Percentiles rank a stretch among this genome's conserved stretches.
These are phyloP conservation scores for Naganishia albida DNA, from an alignment of 1,284 basidiomycete genomes.

Conservation along the genomic window DNA sequence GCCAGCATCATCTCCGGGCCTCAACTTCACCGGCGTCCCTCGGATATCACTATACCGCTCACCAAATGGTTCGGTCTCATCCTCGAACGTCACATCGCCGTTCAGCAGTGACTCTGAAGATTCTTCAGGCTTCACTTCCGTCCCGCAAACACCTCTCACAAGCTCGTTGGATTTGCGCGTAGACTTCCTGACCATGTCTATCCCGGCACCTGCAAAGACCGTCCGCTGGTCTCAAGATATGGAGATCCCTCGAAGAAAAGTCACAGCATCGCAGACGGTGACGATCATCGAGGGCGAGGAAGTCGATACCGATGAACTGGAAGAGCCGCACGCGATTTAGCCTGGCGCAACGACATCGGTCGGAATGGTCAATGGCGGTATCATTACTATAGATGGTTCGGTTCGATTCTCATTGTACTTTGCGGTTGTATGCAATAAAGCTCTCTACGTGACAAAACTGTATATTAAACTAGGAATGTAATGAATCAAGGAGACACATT, in stretches of 20 bases:
- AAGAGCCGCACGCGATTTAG: no score
- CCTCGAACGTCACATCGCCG: constrained; percentile 23
- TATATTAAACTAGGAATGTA: no score
- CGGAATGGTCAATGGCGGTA: no score
- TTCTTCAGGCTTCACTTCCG: constrained; percentile 13
- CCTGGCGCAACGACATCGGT: no score
- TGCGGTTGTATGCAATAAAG: no score
- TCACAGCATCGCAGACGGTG: not conserved
- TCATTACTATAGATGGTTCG: no score
- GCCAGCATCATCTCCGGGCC: not conserved
- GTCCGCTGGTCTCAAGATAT: constrained; percentile 20
- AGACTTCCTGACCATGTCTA: not conserved
- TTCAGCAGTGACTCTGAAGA: constrained; percentile 26
- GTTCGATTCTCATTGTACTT: no score
- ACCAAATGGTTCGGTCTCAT: constrained; percentile 10
- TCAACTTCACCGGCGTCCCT: not conserved
- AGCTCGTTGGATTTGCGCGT: constrained; percentile 7
- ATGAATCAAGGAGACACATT: no score
- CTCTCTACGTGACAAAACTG: no score
- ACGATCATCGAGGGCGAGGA: constrained; percentile 14
- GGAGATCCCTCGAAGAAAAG: not conserved
- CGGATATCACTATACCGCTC: constrained; percentile 6
- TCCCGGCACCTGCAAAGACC: constrained; percentile 10
- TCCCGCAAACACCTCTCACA: constrained; percentile 16
- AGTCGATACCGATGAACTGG: not conserved